These are phyloP conservation scores for Ramularia endophylla DNA, from an alignment of 2,329 filamentous ascomycete genomes.

Conservation along the genomic window DNA sequence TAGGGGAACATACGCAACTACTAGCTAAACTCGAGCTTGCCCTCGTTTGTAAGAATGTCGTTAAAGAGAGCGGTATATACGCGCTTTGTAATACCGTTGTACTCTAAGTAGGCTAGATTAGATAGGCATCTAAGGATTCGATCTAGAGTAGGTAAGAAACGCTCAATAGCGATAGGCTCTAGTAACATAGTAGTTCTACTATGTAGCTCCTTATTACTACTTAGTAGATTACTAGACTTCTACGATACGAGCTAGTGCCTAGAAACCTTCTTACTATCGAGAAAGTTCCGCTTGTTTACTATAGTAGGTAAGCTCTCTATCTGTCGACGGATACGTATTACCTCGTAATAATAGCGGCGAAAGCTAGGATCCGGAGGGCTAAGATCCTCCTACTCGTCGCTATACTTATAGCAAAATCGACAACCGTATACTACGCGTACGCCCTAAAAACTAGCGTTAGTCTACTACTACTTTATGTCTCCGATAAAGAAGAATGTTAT, in stretches of 20 bases:
- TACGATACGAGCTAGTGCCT: not conserved
- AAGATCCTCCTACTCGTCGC: not conserved
- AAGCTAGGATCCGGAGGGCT: too few species aligned
- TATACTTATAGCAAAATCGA: not conserved
- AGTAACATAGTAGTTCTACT: not conserved
- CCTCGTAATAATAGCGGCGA: too few species aligned
- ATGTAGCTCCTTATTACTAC: too few species aligned
- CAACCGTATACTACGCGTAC: not conserved
- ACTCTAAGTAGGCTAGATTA: not conserved
- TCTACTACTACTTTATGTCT: not conserved
- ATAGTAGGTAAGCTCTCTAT: not conserved
- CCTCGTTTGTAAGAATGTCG: not conserved
- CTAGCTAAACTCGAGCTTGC: not conserved
- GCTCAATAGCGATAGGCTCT: not conserved
- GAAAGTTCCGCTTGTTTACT: not conserved
- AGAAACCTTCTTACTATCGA: not conserved
- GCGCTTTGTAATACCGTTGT: not conserved
- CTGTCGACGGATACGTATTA: too few species aligned
- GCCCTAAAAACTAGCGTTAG: not conserved
- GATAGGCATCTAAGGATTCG: not conserved
- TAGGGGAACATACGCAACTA: not conserved
- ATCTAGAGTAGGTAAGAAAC: too few species aligned
- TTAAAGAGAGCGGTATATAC: not conserved
- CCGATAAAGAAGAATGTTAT: not conserved
- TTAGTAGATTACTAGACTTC: not conserved